phyloP scores from a whole-genome alignment of 306 rosid genomes.

The Lablab purpureus region DNA sequence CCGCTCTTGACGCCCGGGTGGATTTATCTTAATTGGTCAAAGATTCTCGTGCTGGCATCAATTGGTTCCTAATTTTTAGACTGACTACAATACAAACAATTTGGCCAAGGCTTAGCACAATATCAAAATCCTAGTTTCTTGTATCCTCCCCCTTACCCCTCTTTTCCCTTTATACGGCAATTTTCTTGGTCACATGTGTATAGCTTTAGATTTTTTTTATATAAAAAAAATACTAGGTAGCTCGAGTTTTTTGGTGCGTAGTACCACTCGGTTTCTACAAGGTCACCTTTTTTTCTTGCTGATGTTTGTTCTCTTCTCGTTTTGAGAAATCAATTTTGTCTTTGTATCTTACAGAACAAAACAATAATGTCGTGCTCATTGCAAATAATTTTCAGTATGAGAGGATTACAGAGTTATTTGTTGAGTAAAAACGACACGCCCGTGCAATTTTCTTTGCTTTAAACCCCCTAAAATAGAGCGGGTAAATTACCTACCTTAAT shows the following conservation, averaged over 20 bases:
- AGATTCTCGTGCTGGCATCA: constrained; percentile 31
- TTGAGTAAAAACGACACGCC: constrained; percentile 4
- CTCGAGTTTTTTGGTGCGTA: constrained; percentile 44
- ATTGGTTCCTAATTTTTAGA: constrained; percentile 19
- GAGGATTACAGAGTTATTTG: constrained; percentile 12
- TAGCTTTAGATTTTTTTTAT: constrained; percentile 47
- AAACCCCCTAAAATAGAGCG: background rate
- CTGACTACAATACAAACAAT: constrained; percentile 16
- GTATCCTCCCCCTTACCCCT: background rate
- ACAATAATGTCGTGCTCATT: constrained; percentile 14
- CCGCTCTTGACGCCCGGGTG: constrained; percentile 28
- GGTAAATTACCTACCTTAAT: background rate
- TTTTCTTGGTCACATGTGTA: constrained; percentile 49
- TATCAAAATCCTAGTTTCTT: constrained; percentile 14
- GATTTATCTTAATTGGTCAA: constrained; percentile 21
- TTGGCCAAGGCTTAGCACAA: constrained; percentile 25
- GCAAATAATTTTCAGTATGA: constrained; percentile 35
- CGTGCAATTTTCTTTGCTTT: background rate
- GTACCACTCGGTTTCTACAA: constrained; percentile 33
- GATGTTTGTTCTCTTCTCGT: constrained; percentile 44
- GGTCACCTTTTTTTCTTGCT: constrained; percentile 34
- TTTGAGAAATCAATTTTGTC: constrained; percentile 59
- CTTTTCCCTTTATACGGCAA: constrained; percentile 1
- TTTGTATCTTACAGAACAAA: constrained; percentile 33
- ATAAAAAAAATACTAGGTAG: constrained; percentile 34